Percentiles rank a stretch among this genome's conserved stretches.
These are phyloP conservation scores for Macrotyloma uniflorum DNA, from an alignment of 306 rosid genomes.

Conservation along the genomic window DNA sequence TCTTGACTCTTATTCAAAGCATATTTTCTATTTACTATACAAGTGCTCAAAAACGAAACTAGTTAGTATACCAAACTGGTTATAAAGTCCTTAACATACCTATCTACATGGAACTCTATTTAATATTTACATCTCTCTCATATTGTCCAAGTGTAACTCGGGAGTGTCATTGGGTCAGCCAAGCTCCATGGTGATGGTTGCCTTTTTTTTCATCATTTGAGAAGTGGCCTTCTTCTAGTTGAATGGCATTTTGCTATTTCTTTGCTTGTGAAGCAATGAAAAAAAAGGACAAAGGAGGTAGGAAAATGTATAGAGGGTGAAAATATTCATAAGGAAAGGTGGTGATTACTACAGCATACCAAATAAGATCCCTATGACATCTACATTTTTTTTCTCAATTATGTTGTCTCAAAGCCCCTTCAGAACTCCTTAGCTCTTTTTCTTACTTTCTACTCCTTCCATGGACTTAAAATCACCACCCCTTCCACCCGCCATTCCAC, in stretches of 20 bases:
- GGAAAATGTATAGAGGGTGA: constrained; percentile 41
- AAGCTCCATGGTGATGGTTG: constrained; percentile 40
- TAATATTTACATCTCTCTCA: neutral
- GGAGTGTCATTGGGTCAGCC: constrained; percentile 38
- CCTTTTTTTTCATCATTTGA: constrained; percentile 39
- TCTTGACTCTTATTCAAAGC: constrained; percentile 9
- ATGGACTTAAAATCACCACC: constrained; percentile 30
- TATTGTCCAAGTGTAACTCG: no score
- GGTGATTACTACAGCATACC: constrained; percentile 67
- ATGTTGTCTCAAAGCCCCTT: neutral
- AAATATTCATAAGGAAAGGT: constrained; percentile 48
- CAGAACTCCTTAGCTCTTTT: constrained; percentile 15
- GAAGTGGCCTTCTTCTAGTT: constrained; percentile 30
- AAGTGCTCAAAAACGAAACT: constrained; percentile 21
- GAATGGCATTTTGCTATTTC: constrained; percentile 46
- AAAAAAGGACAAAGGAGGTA: constrained; percentile 42
- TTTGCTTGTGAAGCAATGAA: constrained; percentile 73
- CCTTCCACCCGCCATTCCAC: neutral
- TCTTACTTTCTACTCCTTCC: constrained; percentile 37
- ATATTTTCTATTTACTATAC: constrained; percentile 32
- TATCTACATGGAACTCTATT: constrained; percentile 3
- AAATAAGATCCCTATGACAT: constrained; percentile 49
- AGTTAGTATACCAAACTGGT: constrained; percentile 41
- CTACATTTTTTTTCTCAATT: neutral
- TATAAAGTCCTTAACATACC: constrained; percentile 41